phyloP scores from a whole-genome alignment of 1,284 basidiomycete genomes.

The Cutaneotrichosporon curvatum region DNA sequence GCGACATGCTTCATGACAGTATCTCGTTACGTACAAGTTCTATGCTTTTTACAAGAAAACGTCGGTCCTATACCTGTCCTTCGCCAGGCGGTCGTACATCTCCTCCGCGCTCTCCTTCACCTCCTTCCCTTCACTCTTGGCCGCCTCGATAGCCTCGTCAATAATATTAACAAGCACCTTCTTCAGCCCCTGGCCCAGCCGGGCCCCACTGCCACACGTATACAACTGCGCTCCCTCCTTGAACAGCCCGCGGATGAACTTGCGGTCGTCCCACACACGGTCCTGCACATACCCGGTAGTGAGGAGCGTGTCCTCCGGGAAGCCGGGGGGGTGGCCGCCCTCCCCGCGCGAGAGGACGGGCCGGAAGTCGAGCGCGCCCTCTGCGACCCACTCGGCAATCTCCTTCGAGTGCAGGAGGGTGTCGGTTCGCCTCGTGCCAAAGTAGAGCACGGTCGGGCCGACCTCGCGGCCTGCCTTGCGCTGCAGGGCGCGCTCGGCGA shows the following conservation, averaged over 20 bases:
- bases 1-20: too few relatives aligned
- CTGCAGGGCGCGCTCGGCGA: conserved; percentile 53
- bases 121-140: neutral
- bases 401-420: conserved; percentile 52
- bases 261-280: conserved; percentile 50
- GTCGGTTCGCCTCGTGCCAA: conserved; percentile 47
- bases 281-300: conserved; percentile 29
- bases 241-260: conserved; percentile 43
- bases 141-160: neutral
- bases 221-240: conserved; percentile 49
- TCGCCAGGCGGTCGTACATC: conserved; percentile 3
- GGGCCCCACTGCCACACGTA: conserved; percentile 48
- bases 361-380: conserved; percentile 51
- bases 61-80: conserved; percentile 12
- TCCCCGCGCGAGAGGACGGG: conserved; percentile 49
- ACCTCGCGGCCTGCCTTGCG: conserved; percentile 50
- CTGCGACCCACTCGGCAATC: conserved; percentile 48
- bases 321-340: neutral
- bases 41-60: conserved; percentile 25
- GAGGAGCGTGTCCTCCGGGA: neutral
- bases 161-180: conserved; percentile 14
- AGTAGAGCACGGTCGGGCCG: conserved; percentile 50
- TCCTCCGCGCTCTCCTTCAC: neutral
- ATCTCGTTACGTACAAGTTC: too few relatives aligned
- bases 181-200: conserved; percentile 11